These are phyloP conservation scores for Colletotrichum sp. DNA, from an alignment of 2,329 filamentous ascomycete species.

Conservation along the genomic window DNA sequence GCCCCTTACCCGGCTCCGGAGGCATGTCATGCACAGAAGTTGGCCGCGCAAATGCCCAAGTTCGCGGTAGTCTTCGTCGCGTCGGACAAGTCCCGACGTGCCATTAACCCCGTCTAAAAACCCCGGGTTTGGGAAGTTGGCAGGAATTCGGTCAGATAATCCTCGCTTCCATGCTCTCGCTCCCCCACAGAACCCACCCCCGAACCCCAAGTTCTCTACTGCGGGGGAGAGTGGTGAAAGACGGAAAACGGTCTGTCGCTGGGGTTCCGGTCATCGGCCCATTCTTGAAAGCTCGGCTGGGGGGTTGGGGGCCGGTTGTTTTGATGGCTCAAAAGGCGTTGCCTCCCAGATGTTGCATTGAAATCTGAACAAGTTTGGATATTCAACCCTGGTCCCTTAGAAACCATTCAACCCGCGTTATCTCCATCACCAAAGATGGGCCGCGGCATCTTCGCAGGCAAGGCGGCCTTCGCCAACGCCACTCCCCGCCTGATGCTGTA, in stretches of 20 bases:
- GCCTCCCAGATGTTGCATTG: accelerated
- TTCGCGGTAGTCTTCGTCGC: accelerated
- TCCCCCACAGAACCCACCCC: background rate
- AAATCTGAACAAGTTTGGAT: background rate
- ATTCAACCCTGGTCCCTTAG: accelerated
- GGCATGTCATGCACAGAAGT: too few species aligned
- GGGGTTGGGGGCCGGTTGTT: accelerated
- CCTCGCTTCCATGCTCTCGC: background rate
- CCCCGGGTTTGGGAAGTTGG: background rate
- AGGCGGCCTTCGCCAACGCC: background rate
- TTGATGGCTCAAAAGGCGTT: background rate
- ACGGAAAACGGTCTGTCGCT: accelerated
- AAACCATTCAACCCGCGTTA: too few species aligned
- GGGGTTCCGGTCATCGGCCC: background rate
- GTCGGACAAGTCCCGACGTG: background rate
- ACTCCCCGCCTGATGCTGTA: background rate
- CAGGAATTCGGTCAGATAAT: background rate
- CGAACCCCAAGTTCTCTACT: background rate
- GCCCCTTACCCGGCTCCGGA: too few species aligned
- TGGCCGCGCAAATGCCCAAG: accelerated
- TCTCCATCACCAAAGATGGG: background rate
- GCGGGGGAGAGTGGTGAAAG: background rate
- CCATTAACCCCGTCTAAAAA: too few species aligned
- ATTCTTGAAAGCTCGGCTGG: background rate
- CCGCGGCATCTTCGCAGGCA: background rate